Evolutionary conservation across 495 filamentous ascomycete species (phyloP).

Genomic region (Aspergillus hancockii): DNA sequence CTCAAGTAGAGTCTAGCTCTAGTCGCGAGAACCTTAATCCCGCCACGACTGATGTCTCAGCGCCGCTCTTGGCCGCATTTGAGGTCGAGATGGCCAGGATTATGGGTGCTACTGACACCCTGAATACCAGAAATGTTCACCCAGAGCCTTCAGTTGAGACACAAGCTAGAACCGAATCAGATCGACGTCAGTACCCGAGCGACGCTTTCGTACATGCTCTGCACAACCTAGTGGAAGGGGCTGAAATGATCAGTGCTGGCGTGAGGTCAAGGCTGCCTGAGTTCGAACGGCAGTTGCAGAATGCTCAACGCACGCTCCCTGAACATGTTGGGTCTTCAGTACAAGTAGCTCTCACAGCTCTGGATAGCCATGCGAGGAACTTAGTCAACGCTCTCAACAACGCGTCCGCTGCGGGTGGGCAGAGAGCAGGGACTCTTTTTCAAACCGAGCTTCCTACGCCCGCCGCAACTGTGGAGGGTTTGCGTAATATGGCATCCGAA

Average conservation of each 20-base stretch:
- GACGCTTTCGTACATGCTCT: slow-evolving; percentile 36
- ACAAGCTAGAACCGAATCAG: slow-evolving; percentile 17
- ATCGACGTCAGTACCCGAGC: slow-evolving; percentile 24
- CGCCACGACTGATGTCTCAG: slow-evolving; percentile 17
- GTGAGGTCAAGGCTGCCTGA: slow-evolving; percentile 40
- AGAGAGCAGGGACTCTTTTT: slow-evolving; percentile 37
- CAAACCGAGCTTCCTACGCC: slow-evolving; percentile 42
- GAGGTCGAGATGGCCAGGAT: slow-evolving; percentile 54
- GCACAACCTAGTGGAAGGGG: slow-evolving; percentile 36
- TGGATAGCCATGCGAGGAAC: slow-evolving; percentile 46
- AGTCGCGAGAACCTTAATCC: slow-evolving; percentile 2
- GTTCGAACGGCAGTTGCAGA: slow-evolving; percentile 39
- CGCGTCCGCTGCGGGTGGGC: slow-evolving; percentile 39
- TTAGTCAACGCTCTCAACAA: slow-evolving; percentile 41
- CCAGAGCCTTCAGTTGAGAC: slow-evolving; percentile 17
- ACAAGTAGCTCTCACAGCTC: slow-evolving; percentile 38
- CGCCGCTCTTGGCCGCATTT: slow-evolving; percentile 50
- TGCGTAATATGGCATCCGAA: slow-evolving; percentile 46
- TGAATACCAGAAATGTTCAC: slow-evolving; percentile 16
- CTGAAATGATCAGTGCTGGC: slow-evolving; percentile 38
- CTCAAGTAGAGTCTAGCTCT: slow-evolving; percentile 8
- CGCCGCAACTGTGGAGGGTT: slow-evolving; percentile 40
- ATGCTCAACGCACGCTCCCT: slow-evolving; percentile 43
- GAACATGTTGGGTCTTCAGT: slow-evolving; percentile 42
- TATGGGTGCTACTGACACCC: slow-evolving; percentile 26